A percentile compares a stretch with the other conserved stretches of the same genome.
Conservation (phyloP, 441 rosid genomes). For the Populus hybrid region DNA sequence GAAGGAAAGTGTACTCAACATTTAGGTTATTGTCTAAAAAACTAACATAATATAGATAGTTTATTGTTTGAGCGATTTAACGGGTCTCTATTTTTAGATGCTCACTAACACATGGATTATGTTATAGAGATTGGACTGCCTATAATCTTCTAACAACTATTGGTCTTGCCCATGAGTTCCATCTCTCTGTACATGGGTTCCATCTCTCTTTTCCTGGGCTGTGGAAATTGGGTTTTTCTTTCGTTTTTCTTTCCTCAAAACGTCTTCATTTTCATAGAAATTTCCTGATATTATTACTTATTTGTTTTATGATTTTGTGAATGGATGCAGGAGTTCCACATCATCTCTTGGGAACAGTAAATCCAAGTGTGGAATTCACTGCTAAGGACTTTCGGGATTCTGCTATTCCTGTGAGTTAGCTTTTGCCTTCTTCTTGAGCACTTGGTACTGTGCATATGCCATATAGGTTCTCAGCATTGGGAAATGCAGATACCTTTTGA, state of each 20-base stretch:
- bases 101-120: background rate
- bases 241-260: background rate
- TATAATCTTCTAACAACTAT: background rate
- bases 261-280: background rate
- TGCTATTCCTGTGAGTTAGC: constrained; percentile 59
- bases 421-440: background rate
- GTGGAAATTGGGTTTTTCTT: background rate
- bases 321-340: constrained; percentile 65
- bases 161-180: background rate
- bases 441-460: background rate
- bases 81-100: background rate
- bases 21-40: background rate
- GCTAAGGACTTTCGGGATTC: constrained; percentile 70
- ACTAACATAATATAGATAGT: background rate
- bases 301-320: background rate
- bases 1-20: background rate
- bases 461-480: background rate
- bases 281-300: background rate
- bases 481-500: background rate
- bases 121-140: background rate
- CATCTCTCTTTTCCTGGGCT: background rate
- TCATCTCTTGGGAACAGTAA: constrained; percentile 76
- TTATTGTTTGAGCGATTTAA: background rate
- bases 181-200: background rate
- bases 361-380: constrained; percentile 62